Conservation (phyloP, 140 eudicot genomes). For the Cichorium intybus region DNA sequence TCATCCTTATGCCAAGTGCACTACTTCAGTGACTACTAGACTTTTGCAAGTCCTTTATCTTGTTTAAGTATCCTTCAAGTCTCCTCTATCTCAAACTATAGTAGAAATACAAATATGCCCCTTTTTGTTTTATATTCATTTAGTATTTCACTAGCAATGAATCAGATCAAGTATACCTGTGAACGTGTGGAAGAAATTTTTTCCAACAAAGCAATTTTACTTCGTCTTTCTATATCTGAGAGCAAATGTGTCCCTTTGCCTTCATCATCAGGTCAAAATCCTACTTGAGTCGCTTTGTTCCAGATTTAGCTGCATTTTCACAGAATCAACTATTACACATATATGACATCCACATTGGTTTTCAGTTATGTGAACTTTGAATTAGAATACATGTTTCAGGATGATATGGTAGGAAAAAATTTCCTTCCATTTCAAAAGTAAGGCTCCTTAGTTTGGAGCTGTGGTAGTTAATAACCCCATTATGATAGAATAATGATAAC, state of each 20-base stretch:
- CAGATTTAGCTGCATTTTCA: slow-evolving; percentile 52
- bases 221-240: slow-evolving; percentile 67
- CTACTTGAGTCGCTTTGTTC: slow-evolving; percentile 51
- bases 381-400: background rate
- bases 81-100: background rate
- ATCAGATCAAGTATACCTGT: slow-evolving; percentile 50
- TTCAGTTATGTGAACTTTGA: background rate
- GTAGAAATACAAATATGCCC: background rate
- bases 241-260: slow-evolving; percentile 57
- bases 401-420: too few relatives aligned
- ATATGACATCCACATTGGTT: background rate
- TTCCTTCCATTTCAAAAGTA: too few relatives aligned
- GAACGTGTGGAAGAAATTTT: slow-evolving; percentile 55
- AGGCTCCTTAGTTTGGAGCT: too few relatives aligned
- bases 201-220: slow-evolving; percentile 58
- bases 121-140: background rate
- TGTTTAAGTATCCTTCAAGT: background rate
- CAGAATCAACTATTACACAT: slow-evolving; percentile 10
- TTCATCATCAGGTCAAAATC: slow-evolving; percentile 55
- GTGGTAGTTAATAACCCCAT: background rate
- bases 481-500: background rate
- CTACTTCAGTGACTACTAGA: background rate
- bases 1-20: background rate
- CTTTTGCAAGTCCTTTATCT: background rate
- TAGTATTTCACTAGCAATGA: background rate